Evolutionary conservation across 2,329 filamentous ascomycete genomes (phyloP), one percentile per base, ranked within the genome.

Genomic region (Paecilomyces niveus): DNA sequence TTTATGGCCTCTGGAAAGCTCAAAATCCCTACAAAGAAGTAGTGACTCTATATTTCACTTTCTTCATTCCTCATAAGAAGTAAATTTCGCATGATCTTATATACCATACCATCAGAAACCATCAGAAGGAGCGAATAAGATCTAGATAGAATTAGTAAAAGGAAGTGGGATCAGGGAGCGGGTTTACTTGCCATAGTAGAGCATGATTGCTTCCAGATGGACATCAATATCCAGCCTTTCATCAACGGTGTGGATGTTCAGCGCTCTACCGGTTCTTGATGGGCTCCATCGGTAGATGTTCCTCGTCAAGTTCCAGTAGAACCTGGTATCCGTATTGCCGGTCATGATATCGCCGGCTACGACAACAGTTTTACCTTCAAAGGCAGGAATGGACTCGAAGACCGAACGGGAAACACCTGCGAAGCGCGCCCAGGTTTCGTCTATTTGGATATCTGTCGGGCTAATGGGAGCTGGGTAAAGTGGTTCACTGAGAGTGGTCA

Each of bases 201-300:
- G 61, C 64, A 73, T 73, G 57, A 78, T 69, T 0, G 67, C 75
- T 60, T 78, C 76, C 49, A 78, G 57, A 65, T 79, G 76, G 18
- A 74, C 74, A 60, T 69, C 67, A 54, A 79, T 71, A 15, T 68
- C 69, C 31, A 82, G 68, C 24, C 71, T 74, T 69, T 83, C 80
- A 63, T 83, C 78, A 1, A 82, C 77, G 0, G 80, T 81, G 63
- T 82, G 80, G 7, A 79, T 78, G 56, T 80, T 80, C 8, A 75
- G 64, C 35, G 76, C 55, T 0, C 75, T 75, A 0, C 72, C 74
- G 24, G 76, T 74, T 57, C 79, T 78, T 1, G 77, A 75, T 1
- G 80, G 79, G 13, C 74, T 78, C 65, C 80, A 83, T 1, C 81
- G 71, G 63, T 81, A 83, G 8, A 83, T 82, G 56, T 82, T 78